phyloP scores from a whole-genome alignment of 306 rosid species.

The Begonia fuchsioides region DNA sequence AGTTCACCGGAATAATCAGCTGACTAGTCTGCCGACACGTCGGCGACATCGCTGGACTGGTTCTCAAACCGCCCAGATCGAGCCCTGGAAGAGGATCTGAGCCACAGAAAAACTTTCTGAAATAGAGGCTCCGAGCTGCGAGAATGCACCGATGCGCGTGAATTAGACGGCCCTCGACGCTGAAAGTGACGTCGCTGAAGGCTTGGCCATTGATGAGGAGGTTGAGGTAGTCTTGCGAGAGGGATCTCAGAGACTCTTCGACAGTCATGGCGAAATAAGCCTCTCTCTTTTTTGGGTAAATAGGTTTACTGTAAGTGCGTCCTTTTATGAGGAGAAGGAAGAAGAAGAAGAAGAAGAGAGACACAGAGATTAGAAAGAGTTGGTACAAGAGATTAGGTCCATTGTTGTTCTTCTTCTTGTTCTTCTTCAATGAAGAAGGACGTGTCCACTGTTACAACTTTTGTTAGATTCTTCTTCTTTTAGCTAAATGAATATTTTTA shows the following conservation, averaged over 20 bases:
- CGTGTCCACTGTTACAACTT: not conserved
- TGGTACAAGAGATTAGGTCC: constrained; percentile 1
- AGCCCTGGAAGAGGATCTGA: constrained; percentile 55
- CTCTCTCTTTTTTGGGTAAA: not conserved
- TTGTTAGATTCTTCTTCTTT: constrained; percentile 1
- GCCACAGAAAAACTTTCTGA: constrained; percentile 89
- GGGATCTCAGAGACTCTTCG: constrained; percentile 82
- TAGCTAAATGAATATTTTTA: not conserved
- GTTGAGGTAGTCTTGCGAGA: constrained; percentile 75
- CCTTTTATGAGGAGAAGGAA: not conserved
- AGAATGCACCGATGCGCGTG: constrained; percentile 94
- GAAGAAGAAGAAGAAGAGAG: not conserved
- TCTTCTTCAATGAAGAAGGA: not conserved
- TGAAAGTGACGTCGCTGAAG: constrained; percentile 96
- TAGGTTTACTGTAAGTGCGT: not conserved
- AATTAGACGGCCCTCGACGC: constrained; percentile 86
- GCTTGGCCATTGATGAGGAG: constrained; percentile 94
- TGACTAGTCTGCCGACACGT: constrained; percentile 23
- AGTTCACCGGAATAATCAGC: constrained; percentile 72
- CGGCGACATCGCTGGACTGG: constrained; percentile 2
- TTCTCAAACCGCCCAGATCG: constrained; percentile 23
- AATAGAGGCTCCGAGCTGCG: constrained; percentile 81
- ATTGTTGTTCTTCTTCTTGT: not conserved
- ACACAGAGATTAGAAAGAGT: not conserved
- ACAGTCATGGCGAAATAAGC: constrained; percentile 9